A percentile compares a stretch with the other conserved stretches of the same genome.
phyloP scores from a whole-genome alignment of 768 basidiomycete genomes.

The Russula vinacea region DNA sequence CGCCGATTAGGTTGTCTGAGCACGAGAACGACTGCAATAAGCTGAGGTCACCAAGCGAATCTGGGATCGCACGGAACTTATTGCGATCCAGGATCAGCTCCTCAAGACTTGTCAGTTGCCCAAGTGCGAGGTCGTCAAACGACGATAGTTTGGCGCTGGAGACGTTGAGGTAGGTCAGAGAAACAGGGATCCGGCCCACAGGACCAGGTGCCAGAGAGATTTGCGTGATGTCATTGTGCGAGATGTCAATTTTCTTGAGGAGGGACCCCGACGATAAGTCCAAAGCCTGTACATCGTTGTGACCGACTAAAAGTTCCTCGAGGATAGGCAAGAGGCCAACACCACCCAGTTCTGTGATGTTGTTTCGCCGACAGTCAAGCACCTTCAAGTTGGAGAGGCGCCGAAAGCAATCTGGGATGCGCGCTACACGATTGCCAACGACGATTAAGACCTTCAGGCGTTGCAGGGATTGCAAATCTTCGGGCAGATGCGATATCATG shows the following conservation, averaged over 20 bases:
- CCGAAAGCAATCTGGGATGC: conserved; percentile 60
- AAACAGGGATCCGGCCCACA: conserved; percentile 43
- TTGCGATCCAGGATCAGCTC: conserved; percentile 81
- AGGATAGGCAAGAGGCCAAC: conserved; percentile 70
- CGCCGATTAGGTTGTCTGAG: conserved; percentile 84
- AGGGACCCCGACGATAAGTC: conserved; percentile 71
- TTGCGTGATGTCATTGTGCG: conserved; percentile 86
- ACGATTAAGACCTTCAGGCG: conserved; percentile 71
- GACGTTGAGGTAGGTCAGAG: conserved; percentile 76
- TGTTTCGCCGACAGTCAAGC: conserved; percentile 86
- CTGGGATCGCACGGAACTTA: conserved; percentile 76
- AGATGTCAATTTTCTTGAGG: conserved; percentile 65
- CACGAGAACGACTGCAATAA: conserved; percentile 74
- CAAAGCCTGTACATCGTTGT: conserved; percentile 78
- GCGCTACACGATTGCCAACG: conserved; percentile 79
- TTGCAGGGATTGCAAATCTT: conserved; percentile 67
- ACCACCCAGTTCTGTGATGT: conserved; percentile 68
- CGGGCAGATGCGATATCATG: conserved; percentile 74
- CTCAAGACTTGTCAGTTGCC: conserved; percentile 68
- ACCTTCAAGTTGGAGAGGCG: conserved; percentile 57
- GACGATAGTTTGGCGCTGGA: conserved; percentile 86
- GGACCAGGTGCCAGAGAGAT: conserved; percentile 59
- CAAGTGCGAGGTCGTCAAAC: conserved; percentile 69
- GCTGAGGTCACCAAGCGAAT: conserved; percentile 71
- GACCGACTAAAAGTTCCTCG: conserved; percentile 66